A percentile compares a stretch with the other conserved stretches of the same genome.
phyloP scores from a whole-genome alignment of 2,329 filamentous ascomycete genomes.

The Trichoderma pleuroti region DNA sequence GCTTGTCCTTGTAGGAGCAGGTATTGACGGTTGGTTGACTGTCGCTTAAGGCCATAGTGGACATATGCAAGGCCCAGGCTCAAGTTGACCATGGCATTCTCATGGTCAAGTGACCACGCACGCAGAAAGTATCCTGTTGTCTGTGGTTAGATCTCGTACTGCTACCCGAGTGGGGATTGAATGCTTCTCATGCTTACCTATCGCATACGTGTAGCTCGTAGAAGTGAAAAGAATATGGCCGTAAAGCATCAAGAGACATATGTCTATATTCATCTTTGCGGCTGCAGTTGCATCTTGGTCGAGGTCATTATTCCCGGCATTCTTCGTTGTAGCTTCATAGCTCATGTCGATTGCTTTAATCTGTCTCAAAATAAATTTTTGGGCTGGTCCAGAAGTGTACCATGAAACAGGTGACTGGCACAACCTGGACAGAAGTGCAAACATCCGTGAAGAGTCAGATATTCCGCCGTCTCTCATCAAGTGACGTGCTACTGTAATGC shows the following conservation, averaged over 20 bases:
- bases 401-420: slow-evolving; percentile 69
- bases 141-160: background rate
- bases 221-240: slow-evolving; percentile 85
- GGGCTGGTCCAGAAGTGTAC: slow-evolving; percentile 76
- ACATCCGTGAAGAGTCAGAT: slow-evolving; percentile 80
- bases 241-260: slow-evolving; percentile 80
- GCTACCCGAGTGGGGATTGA: background rate
- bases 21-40: slow-evolving; percentile 86
- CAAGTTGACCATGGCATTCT: slow-evolving; percentile 75
- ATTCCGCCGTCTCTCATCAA: slow-evolving; percentile 81
- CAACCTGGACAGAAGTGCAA: slow-evolving; percentile 71
- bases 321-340: slow-evolving; percentile 38
- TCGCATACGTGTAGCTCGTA: slow-evolving; percentile 75
- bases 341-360: slow-evolving; percentile 82
- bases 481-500: slow-evolving; percentile 69
- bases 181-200: slow-evolving; percentile 53
- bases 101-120: slow-evolving; percentile 68
- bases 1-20: slow-evolving; percentile 79
- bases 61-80: slow-evolving; percentile 81
- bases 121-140: slow-evolving; percentile 73
- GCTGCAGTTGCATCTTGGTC: background rate
- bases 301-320: slow-evolving; percentile 26
- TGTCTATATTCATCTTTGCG: slow-evolving; percentile 55
- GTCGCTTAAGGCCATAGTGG: slow-evolving; percentile 83
- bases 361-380: slow-evolving; percentile 88